Evolutionary conservation across 2,329 filamentous ascomycete genomes (phyloP), one percentile per base, ranked within the genome.

Genomic region (Chrysosporium queenslandicum): DNA sequence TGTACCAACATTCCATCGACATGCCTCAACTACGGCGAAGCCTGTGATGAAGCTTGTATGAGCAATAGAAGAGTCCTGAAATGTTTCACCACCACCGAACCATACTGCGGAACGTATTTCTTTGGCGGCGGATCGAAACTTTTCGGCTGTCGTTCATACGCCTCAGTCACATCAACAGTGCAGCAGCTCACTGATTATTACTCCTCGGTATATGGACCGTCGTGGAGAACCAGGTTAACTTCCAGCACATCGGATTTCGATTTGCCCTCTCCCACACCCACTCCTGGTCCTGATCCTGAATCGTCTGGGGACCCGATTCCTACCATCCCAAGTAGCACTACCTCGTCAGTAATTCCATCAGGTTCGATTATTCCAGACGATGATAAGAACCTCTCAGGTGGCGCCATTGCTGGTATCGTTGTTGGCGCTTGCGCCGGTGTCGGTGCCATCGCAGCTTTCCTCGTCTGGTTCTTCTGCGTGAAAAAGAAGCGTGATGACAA

Each of bases 401-500:
- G 57, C 29, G 54, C 52, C n/a, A 58, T 59, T 23, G 57, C 46
- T 12, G 57, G 57, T 41, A 55, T 59, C 21, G 56, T 55, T n/a
- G 49, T 53, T 30, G 57, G 57, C 16, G 46, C 47, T 23, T 51
- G 57, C 11, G 57, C 52, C 11, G 51, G 36, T n/a, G 53, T 58
- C 18, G 56, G 43, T 42, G 43, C 40, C 34, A 21, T 54, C 41
- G 54, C 45, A 11, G 46, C 47, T 2, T 52, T 57, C 34, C 14
- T 59, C 30, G 36, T 56, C 41, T 59, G 53, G 50, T 55, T 53
- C 45, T 36, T 54, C 41, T 40, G 55, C 20, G 47, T 53, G 16
- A 56, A 55, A 30, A 54, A 54, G 40, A 54, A 51, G 50, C 46
- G 42, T 7, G 47, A 50, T 14, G 29, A 30, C 3, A 34, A 21